These are phyloP conservation scores for Monosporozyma solicola DNA, from an alignment of 805 yeast genomes.

Conservation along the genomic window DNA sequence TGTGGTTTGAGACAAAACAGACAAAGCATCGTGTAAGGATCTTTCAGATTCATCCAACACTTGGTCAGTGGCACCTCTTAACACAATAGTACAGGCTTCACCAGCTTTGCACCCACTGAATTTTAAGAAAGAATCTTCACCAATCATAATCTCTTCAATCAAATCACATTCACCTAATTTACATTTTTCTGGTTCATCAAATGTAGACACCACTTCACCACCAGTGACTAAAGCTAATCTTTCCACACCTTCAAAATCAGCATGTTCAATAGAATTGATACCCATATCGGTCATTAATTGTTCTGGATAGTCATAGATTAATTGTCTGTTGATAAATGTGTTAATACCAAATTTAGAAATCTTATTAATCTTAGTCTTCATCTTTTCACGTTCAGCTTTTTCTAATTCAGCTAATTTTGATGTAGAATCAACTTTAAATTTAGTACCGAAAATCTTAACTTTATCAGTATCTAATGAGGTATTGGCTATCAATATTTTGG, in stretches of 20 bases:
- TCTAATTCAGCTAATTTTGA: constrained; percentile 89
- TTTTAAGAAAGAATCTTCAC: constrained; percentile 83
- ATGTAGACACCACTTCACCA: constrained; percentile 95
- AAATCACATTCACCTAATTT: constrained; percentile 80
- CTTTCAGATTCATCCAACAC: constrained; percentile 95
- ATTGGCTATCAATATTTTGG: constrained; percentile 84
- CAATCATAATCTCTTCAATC: constrained; percentile 88
- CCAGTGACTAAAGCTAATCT: constrained; percentile 94
- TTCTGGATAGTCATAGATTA: constrained; percentile 97
- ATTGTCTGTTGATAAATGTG: constrained; percentile 90
- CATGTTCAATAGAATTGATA: constrained; percentile 92
- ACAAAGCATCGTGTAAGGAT: constrained; percentile 91
- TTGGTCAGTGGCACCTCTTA: constrained; percentile 97
- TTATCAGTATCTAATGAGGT: constrained; percentile 96
- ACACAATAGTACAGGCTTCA: constrained; percentile 90
- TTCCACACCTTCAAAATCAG: constrained; percentile 97
- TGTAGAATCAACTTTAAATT: constrained; percentile 92
- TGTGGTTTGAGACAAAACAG: constrained; percentile 92
- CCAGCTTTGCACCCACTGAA: constrained; percentile 95
- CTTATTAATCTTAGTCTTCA: constrained; percentile 82
- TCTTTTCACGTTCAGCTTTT: constrained; percentile 87
- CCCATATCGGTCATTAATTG: constrained; percentile 81
- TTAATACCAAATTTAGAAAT: constrained; percentile 81
- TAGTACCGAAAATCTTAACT: constrained; percentile 95
- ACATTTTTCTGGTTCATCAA: constrained; percentile 83